These are phyloP conservation scores for Apiospora phragmitis DNA, from an alignment of 2,329 filamentous ascomycete species.

Conservation along the genomic window DNA sequence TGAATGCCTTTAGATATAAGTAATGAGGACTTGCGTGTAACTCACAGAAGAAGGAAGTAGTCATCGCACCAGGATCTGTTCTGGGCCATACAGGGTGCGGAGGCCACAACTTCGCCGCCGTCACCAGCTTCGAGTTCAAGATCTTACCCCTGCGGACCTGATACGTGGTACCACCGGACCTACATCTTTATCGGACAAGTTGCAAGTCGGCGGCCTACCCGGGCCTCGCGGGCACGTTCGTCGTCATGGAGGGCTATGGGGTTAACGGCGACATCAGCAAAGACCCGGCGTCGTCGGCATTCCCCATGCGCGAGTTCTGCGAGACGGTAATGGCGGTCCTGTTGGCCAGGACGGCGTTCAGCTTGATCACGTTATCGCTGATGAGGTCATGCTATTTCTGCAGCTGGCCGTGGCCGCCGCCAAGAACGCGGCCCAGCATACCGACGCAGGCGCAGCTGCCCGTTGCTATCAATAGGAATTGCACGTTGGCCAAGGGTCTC, in stretches of 20 bases:
- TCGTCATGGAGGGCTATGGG: slow-evolving; percentile 26
- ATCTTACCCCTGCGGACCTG: slow-evolving; percentile 38
- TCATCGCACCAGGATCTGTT: no score
- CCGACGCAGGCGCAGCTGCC: neutral
- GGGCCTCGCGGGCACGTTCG: slow-evolving; percentile 6
- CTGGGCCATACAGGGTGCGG: no score
- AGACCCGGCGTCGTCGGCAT: slow-evolving; percentile 18
- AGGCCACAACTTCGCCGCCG: slow-evolving; percentile 60
- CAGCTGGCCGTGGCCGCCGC: slow-evolving; percentile 13
- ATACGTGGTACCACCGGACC: neutral
- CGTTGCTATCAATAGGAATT: neutral
- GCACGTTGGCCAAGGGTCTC: neutral
- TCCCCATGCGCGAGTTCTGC: slow-evolving; percentile 28
- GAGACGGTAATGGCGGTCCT: slow-evolving; percentile 13
- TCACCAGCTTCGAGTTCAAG: slow-evolving; percentile 46
- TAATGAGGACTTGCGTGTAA: no score
- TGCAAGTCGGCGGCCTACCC: slow-evolving; percentile 15
- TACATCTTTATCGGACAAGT: neutral
- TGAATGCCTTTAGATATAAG: no score
- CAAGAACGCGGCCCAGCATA: slow-evolving; percentile 9
- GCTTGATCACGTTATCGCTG: slow-evolving; percentile 10
- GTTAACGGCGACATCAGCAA: slow-evolving; percentile 15
- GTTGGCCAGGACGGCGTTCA: slow-evolving; percentile 12
- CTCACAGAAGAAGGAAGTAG: no score
- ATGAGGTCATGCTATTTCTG: slow-evolving; percentile 13